Evolutionary conservation across 2,329 filamentous ascomycete species (phyloP), one percentile per base, ranked within the genome.

Genomic region (Fusarium gaditjirri): DNA sequence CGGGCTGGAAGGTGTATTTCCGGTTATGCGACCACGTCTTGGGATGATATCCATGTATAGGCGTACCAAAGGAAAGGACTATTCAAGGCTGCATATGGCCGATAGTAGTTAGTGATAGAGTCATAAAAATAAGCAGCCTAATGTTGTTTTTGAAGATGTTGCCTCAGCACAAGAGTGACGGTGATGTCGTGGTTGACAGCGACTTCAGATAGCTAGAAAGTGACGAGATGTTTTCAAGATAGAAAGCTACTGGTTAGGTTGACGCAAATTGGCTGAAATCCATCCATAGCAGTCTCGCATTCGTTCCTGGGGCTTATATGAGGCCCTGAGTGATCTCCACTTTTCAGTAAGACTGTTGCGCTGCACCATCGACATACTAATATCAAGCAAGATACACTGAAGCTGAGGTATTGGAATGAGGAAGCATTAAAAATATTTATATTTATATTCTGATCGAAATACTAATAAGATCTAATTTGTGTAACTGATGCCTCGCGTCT

Each of bases 11-110:
- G 36, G 49, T 41, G 54, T 60, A 70, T 66, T 72, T 61, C 53
- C 35, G 74, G 63, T 61, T 68, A 72, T 73, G 65, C 62, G 72
- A 60, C 59, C 36, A 68, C 58, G 69, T 61, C 65, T 49, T 72
- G 42, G 61, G 69, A 76, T 67, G 74, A 76, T 60, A 67, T 75
- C 71, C 61, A 76, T 66, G 68, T 65, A 74, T 58, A 66, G 62
- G 66, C 72, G 64, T 74, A 69, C 41, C 8, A 59, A 49, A 53
- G 61, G 43, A 67, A 60, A 38, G 38, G 44, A 49, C 38, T 52
- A 47, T 59, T 58, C 25, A 41, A 38, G 52, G 33, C 39, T 62
- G 17, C 21, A 36, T 31, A 33, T 29, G 27, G 29, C 38, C 13
- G 6, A 57, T 38, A 57, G 43, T 41, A 64, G 35, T 52, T 41